Evolutionary conservation across 139 green algal genomes (phyloP).

Genomic region (Chlorella vulgaris): DNA sequence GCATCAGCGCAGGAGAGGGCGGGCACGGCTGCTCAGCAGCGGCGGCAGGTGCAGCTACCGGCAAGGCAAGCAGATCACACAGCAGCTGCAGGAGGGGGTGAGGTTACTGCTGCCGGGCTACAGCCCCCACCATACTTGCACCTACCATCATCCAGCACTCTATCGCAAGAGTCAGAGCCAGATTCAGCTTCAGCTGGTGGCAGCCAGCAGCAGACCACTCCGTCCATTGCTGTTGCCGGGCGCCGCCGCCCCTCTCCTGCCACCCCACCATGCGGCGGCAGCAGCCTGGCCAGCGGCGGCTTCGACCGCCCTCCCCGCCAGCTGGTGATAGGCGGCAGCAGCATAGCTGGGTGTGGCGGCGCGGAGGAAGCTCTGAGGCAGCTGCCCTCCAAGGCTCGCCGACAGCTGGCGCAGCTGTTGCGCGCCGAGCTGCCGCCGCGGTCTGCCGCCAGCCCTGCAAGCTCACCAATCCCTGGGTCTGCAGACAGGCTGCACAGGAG

Average conservation of each 20-base stretch:
- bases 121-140: too few species aligned
- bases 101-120: too few species aligned
- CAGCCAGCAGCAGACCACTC: not conserved
- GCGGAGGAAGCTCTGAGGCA: not conserved
- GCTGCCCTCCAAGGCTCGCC: not conserved
- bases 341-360: not conserved
- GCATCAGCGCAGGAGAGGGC: not conserved
- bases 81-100: too few species aligned
- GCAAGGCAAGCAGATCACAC: too few species aligned
- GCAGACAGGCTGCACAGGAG: too few species aligned
- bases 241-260: not conserved
- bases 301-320: not conserved
- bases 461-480: too few species aligned
- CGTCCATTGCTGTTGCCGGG: not conserved
- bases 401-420: not conserved
- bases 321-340: not conserved
- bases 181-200: not conserved
- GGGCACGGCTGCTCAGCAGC: too few species aligned
- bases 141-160: not conserved
- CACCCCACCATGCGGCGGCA: not conserved
- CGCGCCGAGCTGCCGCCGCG: not conserved
- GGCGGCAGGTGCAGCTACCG: too few species aligned
- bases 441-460: not conserved
- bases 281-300: not conserved
- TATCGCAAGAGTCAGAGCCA: not conserved